phyloP scores from a whole-genome alignment of 2,329 filamentous ascomycete species.

The Beauveria australis region DNA sequence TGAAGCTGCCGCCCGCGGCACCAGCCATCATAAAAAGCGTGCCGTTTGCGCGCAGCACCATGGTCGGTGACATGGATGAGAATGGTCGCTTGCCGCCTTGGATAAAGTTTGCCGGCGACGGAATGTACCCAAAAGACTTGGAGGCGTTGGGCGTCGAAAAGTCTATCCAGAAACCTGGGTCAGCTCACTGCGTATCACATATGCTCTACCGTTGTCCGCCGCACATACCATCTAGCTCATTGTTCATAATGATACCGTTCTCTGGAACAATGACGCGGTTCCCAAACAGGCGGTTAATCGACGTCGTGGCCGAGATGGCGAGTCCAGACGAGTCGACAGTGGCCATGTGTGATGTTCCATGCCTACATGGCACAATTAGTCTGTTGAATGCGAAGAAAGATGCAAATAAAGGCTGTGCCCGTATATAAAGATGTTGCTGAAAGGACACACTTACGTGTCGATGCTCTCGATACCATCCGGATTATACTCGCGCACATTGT shows the following conservation, averaged over 20 bases:
- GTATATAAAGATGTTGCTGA: neutral
- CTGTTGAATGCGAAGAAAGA: no score
- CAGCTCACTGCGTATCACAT: neutral
- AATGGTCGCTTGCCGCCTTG: conserved; percentile 69
- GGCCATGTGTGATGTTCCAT: conserved; percentile 60
- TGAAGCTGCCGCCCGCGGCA: conserved; percentile 73
- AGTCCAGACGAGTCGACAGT: conserved; percentile 61
- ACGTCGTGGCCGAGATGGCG: conserved; percentile 70
- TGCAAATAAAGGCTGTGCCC: no score
- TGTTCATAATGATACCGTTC: conserved; percentile 67
- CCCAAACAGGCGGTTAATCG: conserved; percentile 74
- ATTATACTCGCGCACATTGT: conserved; percentile 35
- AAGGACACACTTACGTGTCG: conserved; percentile 33
- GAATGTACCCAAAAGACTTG: conserved; percentile 73
- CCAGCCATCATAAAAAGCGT: conserved; percentile 65
- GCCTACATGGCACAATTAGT: conserved; percentile 34
- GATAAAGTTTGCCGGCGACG: conserved; percentile 67
- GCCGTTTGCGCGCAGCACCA: conserved; percentile 57
- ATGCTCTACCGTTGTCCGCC: no score
- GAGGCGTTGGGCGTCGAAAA: conserved; percentile 65
- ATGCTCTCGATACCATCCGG: conserved; percentile 37
- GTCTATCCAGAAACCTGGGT: neutral
- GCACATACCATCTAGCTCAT: conserved; percentile 43
- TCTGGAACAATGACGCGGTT: conserved; percentile 68
- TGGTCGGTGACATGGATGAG: conserved; percentile 67